These are phyloP conservation scores for Sabuloglossum arenarium DNA, from an alignment of 495 filamentous ascomycete species.

Conservation along the genomic window DNA sequence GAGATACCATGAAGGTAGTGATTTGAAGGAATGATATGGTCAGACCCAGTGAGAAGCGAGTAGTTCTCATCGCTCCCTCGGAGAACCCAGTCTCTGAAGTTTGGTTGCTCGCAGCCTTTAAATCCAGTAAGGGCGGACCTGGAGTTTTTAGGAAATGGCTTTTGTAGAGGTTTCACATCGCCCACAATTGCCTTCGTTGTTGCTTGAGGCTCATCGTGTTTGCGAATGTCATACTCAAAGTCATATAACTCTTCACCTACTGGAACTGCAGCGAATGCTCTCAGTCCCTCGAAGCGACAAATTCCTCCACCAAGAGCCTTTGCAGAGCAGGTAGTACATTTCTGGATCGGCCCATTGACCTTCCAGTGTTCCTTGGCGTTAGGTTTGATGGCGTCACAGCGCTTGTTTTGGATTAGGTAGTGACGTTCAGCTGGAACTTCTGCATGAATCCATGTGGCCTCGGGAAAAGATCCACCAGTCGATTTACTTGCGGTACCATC, in stretches of 20 bases:
- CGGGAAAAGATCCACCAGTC: background rate
- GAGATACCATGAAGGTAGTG: conserved; percentile 10
- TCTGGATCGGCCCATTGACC: conserved; percentile 1
- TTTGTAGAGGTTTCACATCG: background rate
- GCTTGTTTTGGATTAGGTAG: background rate
- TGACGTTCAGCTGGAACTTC: background rate
- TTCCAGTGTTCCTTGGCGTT: background rate
- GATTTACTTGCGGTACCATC: background rate
- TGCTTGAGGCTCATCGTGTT: background rate
- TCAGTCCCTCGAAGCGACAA: conserved; percentile 11
- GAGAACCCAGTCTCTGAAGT: conserved; percentile 2
- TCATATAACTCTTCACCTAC: background rate
- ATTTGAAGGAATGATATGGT: conserved; percentile 1
- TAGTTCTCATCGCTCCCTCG: background rate
- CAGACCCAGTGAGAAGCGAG: background rate
- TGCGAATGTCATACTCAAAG: background rate
- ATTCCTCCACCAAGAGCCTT: conserved; percentile 8
- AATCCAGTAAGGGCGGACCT: background rate
- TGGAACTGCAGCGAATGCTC: conserved; percentile 8
- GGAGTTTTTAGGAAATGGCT: background rate
- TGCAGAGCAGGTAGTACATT: conserved; percentile 12
- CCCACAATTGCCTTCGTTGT: background rate
- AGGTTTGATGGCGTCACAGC: background rate
- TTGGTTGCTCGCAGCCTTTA: background rate
- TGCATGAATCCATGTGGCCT: background rate